Evolutionary conservation across 257 asterid genomes (phyloP).

Genomic region (Rauvolfia tetraphylla): DNA sequence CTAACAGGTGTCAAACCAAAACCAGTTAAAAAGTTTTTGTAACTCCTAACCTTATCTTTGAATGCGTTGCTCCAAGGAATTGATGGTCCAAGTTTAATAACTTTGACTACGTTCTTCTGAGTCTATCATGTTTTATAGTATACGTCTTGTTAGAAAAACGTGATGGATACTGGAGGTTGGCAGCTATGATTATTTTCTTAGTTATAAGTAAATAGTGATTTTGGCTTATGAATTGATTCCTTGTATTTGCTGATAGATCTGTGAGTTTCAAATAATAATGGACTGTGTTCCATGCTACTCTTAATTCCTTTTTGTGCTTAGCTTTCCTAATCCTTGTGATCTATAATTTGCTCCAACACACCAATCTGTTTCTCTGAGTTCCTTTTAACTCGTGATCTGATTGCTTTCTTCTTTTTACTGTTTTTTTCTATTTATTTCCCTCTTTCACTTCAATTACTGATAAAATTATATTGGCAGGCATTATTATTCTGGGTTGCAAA

Average conservation of each 20-base stretch:
- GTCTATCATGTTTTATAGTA: neutral
- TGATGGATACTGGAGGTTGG: neutral
- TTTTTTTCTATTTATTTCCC: neutral
- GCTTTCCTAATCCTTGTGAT: neutral
- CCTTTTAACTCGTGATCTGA: neutral
- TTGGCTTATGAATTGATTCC: neutral
- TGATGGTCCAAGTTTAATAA: neutral
- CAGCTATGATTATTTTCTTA: neutral
- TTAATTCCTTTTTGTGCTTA: neutral
- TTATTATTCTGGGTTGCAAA: constrained; percentile 37
- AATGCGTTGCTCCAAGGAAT: neutral
- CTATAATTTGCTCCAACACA: constrained; percentile 1
- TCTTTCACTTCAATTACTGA: constrained; percentile 21
- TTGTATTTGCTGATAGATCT: neutral
- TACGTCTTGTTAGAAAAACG: neutral
- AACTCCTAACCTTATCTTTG: neutral
- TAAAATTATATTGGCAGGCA: constrained; percentile 45
- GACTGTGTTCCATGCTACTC: constrained; percentile 1
- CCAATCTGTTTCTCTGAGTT: neutral
- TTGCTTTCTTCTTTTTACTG: constrained; percentile 9
- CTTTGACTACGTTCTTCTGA: neutral
- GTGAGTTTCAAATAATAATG: neutral
- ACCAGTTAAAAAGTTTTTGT: neutral
- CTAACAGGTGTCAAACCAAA: neutral
- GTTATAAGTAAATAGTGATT: neutral